Base-by-base conservation (phyloP, 139 green algal genomes). In the Marvania coccoides region DNA sequence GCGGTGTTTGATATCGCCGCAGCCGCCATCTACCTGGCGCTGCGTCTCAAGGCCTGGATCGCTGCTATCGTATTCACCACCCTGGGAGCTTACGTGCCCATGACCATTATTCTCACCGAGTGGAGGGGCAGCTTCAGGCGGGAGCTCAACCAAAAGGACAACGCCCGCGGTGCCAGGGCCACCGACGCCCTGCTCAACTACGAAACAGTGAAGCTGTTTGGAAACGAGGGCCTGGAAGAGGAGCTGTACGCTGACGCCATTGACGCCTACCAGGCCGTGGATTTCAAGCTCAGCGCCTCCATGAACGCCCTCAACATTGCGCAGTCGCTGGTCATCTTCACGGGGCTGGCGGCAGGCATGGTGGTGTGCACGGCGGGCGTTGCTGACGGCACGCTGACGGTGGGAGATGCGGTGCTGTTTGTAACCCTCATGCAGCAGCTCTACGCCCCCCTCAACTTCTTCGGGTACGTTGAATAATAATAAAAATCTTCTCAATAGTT, bases 131-230 rank as follows among this genome's bases (percentile, higher is more conserved):
- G 82, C 28, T 85, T 91, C 61, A 55, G 88, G 46, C 86, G 83
- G 29, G 56, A 89, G 28, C 70, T 94, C 57, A 90, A 86, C 68
- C 80, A 85, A 48, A 60, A 78, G 46, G 90, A 96, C 76, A 92
- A 95, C 60, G 82, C 77, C 31, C 81, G 77, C 53, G 61, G 64
- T 24, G 85, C 77, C 1, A 80, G 82, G 12, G 86, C 84, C 36
- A 94, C 87, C 0, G 91, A 97, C 64, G 84, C 85, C 6, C 77
- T 97, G 61, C 82, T 97, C 1, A 95, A 95, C 76, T 97, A 89
- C 47, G 88, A 96, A 63, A 93, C 86, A 2, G 85, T 88, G 23
- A 81, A 77, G 61, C 85, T 89, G 67, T 96, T 95, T 69, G 85
- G 63, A 29, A 91, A 91, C 61, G 88, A 96, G 67, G 29, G 47